Percentiles rank a stretch among this genome's conserved stretches.
Conservation (phyloP, 257 asterid species). For the Solanum virginianum region DNA sequence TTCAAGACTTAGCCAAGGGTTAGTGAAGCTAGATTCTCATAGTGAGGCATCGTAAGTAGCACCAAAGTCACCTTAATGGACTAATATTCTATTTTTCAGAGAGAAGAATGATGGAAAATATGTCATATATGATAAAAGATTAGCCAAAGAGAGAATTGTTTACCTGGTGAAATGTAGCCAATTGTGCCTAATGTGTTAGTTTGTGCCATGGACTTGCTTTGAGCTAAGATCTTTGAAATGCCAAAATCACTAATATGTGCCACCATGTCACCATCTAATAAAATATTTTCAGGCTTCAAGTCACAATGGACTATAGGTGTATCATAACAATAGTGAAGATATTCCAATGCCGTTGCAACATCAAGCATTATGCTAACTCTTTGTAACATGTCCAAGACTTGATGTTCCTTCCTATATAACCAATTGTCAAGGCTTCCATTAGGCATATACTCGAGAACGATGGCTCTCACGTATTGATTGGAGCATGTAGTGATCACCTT, state of each 20-base stretch:
- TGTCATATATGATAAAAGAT: background rate
- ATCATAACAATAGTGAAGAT: constrained; percentile 19
- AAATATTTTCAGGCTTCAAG: constrained; percentile 22
- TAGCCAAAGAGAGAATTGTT: background rate
- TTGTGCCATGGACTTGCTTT: background rate
- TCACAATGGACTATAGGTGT: constrained; percentile 27
- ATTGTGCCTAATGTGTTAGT: constrained; percentile 25
- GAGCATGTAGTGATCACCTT: constrained; percentile 25
- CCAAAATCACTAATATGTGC: constrained; percentile 39
- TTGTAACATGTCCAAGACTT: background rate
- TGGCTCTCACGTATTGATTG: constrained; percentile 5
- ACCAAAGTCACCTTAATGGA: background rate
- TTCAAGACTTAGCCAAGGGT: background rate
- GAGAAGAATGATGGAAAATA: background rate
- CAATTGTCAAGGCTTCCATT: constrained; percentile 26
- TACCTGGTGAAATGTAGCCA: constrained; percentile 37
- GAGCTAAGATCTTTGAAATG: constrained; percentile 16
- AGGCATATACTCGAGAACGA: constrained; percentile 26
- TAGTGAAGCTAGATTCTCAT: background rate
- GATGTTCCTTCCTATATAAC: constrained; percentile 5
- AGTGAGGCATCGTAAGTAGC: background rate
- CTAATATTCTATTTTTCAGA: background rate
- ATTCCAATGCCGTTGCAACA: constrained; percentile 28
- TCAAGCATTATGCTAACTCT: constrained; percentile 17
- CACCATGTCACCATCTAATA: constrained; percentile 18